Evolutionary conservation across 2,329 filamentous ascomycete genomes (phyloP).

Genomic region (Fusarium transvaalense): DNA sequence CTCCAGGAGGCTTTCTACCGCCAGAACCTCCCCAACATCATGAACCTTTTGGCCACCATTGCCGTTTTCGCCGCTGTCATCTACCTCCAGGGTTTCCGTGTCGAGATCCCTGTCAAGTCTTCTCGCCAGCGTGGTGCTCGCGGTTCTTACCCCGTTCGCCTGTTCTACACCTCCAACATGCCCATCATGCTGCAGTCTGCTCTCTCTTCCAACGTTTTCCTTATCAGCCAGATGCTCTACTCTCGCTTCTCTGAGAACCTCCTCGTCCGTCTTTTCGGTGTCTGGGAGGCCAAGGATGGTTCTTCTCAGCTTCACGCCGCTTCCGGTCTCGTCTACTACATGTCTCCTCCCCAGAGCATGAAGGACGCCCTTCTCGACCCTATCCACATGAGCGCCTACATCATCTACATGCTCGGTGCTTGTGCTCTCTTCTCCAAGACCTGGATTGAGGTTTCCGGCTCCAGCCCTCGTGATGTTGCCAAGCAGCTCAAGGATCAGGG

Average conservation of each 20-base stretch:
- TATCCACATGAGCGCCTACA: conserved; percentile 95
- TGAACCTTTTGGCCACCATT: conserved; percentile 96
- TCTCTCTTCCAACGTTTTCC: conserved; percentile 98
- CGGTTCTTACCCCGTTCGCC: conserved; percentile 96
- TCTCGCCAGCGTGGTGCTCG: conserved; percentile 98
- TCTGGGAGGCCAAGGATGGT: conserved; percentile 97
- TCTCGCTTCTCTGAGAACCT: conserved; percentile 99
- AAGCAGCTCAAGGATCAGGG: conserved; percentile 99
- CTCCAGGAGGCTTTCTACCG: conserved; percentile 99
- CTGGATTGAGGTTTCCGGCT: conserved; percentile 99
- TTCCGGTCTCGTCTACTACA: conserved; percentile 98
- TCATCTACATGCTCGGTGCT: conserved; percentile 96
- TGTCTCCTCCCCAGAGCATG: conserved; percentile 98
- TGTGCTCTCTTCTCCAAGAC: conserved; percentile 99
- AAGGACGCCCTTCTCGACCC: conserved; percentile 96
- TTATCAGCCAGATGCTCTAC: conserved; percentile 99
- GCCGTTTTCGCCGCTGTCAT: conserved; percentile 97
- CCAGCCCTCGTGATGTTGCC: conserved; percentile 95
- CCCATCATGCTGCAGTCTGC: conserved; percentile 99
- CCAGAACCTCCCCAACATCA: conserved; percentile 99
- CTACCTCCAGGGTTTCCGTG: conserved; percentile 99
- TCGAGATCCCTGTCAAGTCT: conserved; percentile 99
- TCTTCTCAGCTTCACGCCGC: conserved; percentile 94
- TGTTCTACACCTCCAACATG: conserved; percentile 99
- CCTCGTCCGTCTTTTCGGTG: conserved; percentile 94